Evolutionary conservation across 2,329 filamentous ascomycete genomes (phyloP).

Genomic region (Gnomoniopsis smithogilvyi): DNA sequence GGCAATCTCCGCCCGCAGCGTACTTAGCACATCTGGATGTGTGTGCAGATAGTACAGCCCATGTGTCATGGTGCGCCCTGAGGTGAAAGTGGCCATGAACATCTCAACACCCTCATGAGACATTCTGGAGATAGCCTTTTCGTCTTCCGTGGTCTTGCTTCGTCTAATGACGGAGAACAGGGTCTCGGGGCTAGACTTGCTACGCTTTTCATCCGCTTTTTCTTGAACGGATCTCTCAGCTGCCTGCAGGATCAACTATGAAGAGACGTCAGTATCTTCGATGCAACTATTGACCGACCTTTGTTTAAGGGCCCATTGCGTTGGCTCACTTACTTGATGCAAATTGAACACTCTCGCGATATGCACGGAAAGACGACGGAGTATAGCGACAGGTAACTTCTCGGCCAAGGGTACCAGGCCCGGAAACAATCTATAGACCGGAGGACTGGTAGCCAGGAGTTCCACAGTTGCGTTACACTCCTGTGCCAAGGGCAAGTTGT

Average conservation of each 20-base stretch:
- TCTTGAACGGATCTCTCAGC: background rate
- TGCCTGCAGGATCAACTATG: background rate
- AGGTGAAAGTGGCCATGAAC: conserved; percentile 2
- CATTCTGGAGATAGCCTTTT: background rate
- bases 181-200: background rate
- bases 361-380: background rate
- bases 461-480: background rate
- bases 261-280: too few relatives aligned
- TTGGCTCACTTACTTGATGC: background rate
- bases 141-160: background rate
- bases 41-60: background rate
- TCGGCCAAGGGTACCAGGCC: background rate
- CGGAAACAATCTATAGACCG: background rate
- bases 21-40: background rate
- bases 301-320: too few relatives aligned
- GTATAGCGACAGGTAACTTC: background rate
- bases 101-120: background rate
- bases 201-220: background rate
- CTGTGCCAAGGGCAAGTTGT: background rate
- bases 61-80: background rate
- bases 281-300: too few relatives aligned
- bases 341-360: background rate
- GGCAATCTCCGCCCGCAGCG: background rate
- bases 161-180: background rate
- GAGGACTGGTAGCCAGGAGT: background rate